Base-by-base conservation (phyloP, 768 basidiomycete genomes). In the Sarcodon aspratus region DNA sequence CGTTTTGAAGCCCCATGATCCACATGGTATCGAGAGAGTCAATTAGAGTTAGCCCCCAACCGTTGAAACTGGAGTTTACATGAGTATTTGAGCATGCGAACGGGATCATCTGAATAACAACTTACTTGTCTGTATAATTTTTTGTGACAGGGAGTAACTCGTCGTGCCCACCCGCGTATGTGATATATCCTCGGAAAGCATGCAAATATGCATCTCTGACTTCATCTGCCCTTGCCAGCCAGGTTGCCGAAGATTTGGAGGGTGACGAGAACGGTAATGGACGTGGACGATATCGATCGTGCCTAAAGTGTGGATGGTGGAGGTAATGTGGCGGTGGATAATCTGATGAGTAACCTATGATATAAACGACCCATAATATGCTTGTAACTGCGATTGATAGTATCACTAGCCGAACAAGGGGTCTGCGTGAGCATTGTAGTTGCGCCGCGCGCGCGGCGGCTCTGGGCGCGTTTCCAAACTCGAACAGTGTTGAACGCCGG, bases 11-110 rank as follows among this genome's bases (percentile, higher is more conserved):
- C 10, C 72, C 85, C 79, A 95, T 83, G 27, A 97, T 67, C 35
- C 85, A 68, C 73, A 96, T 81, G 0, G 89, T 90, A 58, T 94
- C 91, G 6, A 96, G 70, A 6, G 88, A 78, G 58, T 96, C 93
- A 45, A 90, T 74, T 42, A 78, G 70, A 5, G 85, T 82, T 1
- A 85, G 72, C 18, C 81, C 82, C 86, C 86, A 90, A 7, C 82
- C 83, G 58, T 88, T 88, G 61, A 87, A 84, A 52, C 85, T 87
- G 51, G 6, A 38, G 31, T 38, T 13, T 0, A 21, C 13, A 38
- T 33, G 12, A 37, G 12, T 37, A 47, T 9, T 40, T 37, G 11
- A 31, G 46, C 45, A 11, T 38, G 27, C 36, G 6, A 3, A 11
- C 27, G 5, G n/a, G 13, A 7, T 1, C 1, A 13, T 11, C 7